A percentile compares a stretch with the other conserved stretches of the same genome.
Evolutionary conservation across 306 rosid species (phyloP).

Genomic region (Pueraria montana): DNA sequence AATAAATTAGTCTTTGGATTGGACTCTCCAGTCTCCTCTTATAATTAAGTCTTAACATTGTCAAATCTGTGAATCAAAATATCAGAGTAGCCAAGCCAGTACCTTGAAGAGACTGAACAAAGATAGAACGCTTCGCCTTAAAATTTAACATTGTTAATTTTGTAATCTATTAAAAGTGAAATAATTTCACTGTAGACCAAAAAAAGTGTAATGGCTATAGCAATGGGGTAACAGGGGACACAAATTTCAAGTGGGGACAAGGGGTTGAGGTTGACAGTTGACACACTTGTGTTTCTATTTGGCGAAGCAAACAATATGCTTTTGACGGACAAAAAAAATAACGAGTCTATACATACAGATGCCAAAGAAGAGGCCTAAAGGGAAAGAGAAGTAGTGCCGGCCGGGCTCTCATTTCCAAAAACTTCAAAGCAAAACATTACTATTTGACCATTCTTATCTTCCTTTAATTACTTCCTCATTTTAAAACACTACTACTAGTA

Average conservation of each 20-base stretch:
- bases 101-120: background rate
- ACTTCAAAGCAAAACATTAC: background rate
- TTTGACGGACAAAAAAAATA: conserved; percentile 6
- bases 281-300: background rate
- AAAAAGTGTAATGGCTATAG: background rate
- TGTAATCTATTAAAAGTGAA: background rate
- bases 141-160: background rate
- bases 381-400: background rate
- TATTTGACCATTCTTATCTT: background rate
- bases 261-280: background rate
- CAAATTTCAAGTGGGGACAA: background rate
- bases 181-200: background rate
- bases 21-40: no score
- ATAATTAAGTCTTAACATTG: no score
- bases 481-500: background rate
- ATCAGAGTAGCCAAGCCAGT: background rate
- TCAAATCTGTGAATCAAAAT: no score
- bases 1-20: no score
- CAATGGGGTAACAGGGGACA: background rate
- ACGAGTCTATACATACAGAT: background rate
- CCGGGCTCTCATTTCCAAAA: conserved; percentile 8
- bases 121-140: background rate
- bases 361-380: background rate
- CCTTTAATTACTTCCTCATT: background rate
- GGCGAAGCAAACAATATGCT: background rate